Percentiles rank a stretch among this genome's conserved stretches.
phyloP scores from a whole-genome alignment of 352 stramenopile species.

The Globisporangium radiosum region DNA sequence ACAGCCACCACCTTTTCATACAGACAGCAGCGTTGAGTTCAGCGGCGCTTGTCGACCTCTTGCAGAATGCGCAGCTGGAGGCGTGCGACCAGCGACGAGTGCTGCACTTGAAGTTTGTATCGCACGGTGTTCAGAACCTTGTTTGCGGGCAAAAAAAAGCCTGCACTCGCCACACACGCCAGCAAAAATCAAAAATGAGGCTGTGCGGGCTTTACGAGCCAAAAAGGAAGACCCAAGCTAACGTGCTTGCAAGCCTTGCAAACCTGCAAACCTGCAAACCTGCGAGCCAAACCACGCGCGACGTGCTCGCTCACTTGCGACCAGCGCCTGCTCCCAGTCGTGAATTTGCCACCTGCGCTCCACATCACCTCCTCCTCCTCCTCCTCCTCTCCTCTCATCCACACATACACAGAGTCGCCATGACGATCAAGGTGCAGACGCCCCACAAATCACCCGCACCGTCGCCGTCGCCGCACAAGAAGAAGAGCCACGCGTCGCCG shows the following conservation, averaged over 20 bases:
- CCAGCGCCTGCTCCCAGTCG: not conserved
- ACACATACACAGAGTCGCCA: not conserved
- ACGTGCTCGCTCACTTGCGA: too few relatives aligned
- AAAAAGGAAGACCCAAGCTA: not conserved
- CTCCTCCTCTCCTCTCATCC: not conserved
- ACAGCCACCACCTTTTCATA: too few relatives aligned
- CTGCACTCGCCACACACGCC: not conserved
- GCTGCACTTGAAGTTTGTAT: not conserved
- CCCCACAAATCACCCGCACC: conserved; percentile 8
- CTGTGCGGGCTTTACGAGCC: not conserved
- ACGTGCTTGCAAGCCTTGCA: not conserved
- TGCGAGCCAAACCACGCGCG: too few relatives aligned
- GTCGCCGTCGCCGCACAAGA: conserved; percentile 5
- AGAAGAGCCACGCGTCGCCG: conserved; percentile 4
- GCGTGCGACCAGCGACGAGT: too few relatives aligned
- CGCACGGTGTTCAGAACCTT: not conserved
- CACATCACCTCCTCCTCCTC: not conserved
- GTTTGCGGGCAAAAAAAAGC: not conserved
- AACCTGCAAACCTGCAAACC: too few relatives aligned
- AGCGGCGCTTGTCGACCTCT: too few relatives aligned
- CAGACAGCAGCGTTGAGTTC: too few relatives aligned
- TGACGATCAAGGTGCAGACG: conserved; percentile 2
- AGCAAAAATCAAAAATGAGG: not conserved
- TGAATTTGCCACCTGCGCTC: not conserved
- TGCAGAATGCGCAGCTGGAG: not conserved